Conservation (phyloP, 257 asterid species). For the Solanum verrucosum region DNA sequence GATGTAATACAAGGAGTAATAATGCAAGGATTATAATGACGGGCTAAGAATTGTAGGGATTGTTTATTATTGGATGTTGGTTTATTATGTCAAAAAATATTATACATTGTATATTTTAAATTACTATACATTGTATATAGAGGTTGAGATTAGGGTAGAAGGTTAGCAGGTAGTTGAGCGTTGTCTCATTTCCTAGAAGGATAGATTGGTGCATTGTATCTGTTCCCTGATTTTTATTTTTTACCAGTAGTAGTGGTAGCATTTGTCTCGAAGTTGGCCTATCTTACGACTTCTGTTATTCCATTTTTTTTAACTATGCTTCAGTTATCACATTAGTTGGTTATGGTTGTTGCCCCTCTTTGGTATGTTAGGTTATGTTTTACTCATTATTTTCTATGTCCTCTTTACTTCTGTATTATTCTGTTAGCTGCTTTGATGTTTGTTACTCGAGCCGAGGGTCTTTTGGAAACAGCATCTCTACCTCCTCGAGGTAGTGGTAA, state of each 20-base stretch:
- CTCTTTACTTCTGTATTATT: background rate
- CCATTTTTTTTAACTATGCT: background rate
- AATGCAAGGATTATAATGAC: background rate
- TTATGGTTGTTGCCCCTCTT: background rate
- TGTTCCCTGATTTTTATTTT: background rate
- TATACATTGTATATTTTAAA: background rate
- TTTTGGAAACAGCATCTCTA: background rate
- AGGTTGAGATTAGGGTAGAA: background rate
- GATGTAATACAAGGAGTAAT: background rate
- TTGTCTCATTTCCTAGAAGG: background rate
- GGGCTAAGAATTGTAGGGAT: background rate
- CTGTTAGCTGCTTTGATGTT: background rate
- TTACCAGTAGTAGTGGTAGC: background rate
- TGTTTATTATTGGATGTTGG: background rate
- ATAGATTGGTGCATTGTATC: background rate
- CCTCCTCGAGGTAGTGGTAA: background rate
- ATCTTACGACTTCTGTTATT: background rate
- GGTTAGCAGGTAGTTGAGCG: background rate
- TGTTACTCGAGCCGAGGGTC: background rate
- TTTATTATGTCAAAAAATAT: too few species aligned
- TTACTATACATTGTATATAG: background rate
- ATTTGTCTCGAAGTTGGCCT: background rate
- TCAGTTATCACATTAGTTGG: background rate
- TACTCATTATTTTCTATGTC: background rate
- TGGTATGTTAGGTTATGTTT: background rate